Percentiles rank a stretch among this genome's conserved stretches.
phyloP scores from a whole-genome alignment of 192 early-diverging fungal species.

The Cladochytrium replicatum region DNA sequence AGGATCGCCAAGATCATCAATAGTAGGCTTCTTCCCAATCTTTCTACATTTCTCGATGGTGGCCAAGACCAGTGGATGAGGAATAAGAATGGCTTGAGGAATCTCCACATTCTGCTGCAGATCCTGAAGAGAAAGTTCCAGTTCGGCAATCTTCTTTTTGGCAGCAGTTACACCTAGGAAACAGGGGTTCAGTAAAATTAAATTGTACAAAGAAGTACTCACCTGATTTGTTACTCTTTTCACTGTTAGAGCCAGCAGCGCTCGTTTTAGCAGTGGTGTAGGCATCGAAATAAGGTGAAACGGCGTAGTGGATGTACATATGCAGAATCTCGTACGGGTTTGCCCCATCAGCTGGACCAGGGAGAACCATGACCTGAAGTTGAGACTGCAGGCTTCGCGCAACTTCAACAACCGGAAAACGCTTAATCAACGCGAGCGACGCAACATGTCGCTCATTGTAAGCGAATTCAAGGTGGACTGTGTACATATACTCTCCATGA shows the following conservation, averaged over 20 bases:
- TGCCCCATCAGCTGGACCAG: slow-evolving; percentile 49
- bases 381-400: slow-evolving; percentile 63
- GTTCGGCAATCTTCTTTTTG: slow-evolving; percentile 97
- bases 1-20: slow-evolving; percentile 59
- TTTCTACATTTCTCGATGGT: slow-evolving; percentile 49
- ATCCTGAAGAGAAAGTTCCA: slow-evolving; percentile 88
- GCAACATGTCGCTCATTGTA: too few species aligned
- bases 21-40: slow-evolving; percentile 51
- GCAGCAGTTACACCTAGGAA: slow-evolving; percentile 37
- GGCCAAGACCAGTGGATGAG: slow-evolving; percentile 67
- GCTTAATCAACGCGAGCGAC: slow-evolving; percentile 35
- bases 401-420: slow-evolving; percentile 47
- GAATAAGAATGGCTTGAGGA: slow-evolving; percentile 77
- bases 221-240: not conserved
- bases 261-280: slow-evolving; percentile 63
- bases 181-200: not conserved
- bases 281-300: slow-evolving; percentile 93
- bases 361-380: slow-evolving; percentile 85
- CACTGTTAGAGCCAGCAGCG: slow-evolving; percentile 45
- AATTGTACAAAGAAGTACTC: not conserved
- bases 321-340: slow-evolving; percentile 85
- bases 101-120: slow-evolving; percentile 98
- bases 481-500: too few species aligned
- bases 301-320: slow-evolving; percentile 84
- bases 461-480: too few species aligned